Evolutionary conservation across 225 moss, liverwort and hornwort species (phyloP).

Genomic region (Pseudisothecium myosuroides): DNA sequence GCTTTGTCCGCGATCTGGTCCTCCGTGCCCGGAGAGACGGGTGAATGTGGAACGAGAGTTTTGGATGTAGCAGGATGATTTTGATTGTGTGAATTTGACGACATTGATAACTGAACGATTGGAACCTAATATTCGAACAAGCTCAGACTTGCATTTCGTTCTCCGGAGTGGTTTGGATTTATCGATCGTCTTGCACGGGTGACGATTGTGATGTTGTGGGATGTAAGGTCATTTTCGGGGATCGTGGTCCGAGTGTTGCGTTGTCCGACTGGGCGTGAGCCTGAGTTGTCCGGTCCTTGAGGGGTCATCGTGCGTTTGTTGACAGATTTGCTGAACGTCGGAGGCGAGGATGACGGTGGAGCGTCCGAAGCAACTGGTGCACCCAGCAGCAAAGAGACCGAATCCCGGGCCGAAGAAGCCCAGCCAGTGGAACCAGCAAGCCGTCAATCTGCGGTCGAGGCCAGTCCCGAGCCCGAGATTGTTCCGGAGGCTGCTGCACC

Average conservation of each 20-base stretch:
- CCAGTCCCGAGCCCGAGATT: neutral
- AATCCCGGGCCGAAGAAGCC: neutral
- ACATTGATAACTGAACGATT: neutral
- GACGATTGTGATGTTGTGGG: neutral
- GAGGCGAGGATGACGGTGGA: neutral
- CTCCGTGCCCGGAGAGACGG: neutral
- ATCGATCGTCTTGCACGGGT: neutral
- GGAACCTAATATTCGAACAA: neutral
- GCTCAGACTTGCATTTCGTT: neutral
- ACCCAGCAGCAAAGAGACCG: neutral
- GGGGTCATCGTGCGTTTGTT: neutral
- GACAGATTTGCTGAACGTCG: slow-evolving; percentile 1
- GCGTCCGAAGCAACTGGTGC: neutral
- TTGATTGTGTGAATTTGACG: neutral
- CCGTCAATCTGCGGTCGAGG: neutral
- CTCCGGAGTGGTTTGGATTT: neutral
- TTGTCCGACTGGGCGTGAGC: neutral
- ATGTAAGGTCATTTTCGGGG: neutral
- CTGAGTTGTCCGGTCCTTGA: neutral
- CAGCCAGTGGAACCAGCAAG: neutral
- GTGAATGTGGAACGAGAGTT: neutral
- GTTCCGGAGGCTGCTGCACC: neutral
- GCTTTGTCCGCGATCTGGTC: neutral
- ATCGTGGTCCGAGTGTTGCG: neutral
- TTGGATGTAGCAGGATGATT: neutral